These are phyloP conservation scores for Priceomyces melissophilus DNA, from an alignment of 805 yeast genomes.

Conservation along the genomic window DNA sequence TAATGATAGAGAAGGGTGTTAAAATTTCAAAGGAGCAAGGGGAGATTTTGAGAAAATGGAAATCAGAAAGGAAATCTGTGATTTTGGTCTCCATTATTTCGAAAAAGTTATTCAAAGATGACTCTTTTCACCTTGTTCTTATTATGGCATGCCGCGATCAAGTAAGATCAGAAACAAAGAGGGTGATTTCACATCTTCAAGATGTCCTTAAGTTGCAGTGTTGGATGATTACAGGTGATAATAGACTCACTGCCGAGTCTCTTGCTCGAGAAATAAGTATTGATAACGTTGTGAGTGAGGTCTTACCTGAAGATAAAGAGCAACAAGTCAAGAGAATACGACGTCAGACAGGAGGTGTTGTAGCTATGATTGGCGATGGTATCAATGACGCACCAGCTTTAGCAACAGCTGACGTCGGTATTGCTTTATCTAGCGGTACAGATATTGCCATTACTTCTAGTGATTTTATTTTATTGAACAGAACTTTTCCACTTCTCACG, in stretches of 20 bases:
- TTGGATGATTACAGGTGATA: slow-evolving; percentile 81
- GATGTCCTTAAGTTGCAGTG: slow-evolving; percentile 48
- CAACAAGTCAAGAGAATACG: slow-evolving; percentile 56
- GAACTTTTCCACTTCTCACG: slow-evolving; percentile 47
- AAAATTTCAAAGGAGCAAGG: slow-evolving; percentile 31
- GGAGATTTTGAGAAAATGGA: slow-evolving; percentile 49
- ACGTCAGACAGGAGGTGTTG: slow-evolving; percentile 28
- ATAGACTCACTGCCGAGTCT: slow-evolving; percentile 60
- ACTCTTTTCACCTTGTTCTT: slow-evolving; percentile 37
- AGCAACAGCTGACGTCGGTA: slow-evolving; percentile 71
- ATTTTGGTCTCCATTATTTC: slow-evolving; percentile 50
- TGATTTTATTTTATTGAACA: slow-evolving; percentile 64
- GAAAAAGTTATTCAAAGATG: slow-evolving; percentile 20
- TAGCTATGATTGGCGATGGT: slow-evolving; percentile 97
- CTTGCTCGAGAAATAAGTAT: slow-evolving; percentile 66
- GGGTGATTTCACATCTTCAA: slow-evolving; percentile 39
- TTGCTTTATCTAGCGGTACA: slow-evolving; percentile 73
- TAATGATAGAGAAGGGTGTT: slow-evolving; percentile 48
- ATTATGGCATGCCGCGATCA: slow-evolving; percentile 61
- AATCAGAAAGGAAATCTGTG: slow-evolving; percentile 60
- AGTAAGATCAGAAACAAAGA: slow-evolving; percentile 53
- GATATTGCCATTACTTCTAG: slow-evolving; percentile 74
- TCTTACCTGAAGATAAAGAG: slow-evolving; percentile 71
- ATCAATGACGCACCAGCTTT: slow-evolving; percentile 89
- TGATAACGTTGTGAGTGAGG: slow-evolving; percentile 59